Evolutionary conservation across 352 stramenopile species (phyloP).

Genomic region (Blastocystis sp.): DNA sequence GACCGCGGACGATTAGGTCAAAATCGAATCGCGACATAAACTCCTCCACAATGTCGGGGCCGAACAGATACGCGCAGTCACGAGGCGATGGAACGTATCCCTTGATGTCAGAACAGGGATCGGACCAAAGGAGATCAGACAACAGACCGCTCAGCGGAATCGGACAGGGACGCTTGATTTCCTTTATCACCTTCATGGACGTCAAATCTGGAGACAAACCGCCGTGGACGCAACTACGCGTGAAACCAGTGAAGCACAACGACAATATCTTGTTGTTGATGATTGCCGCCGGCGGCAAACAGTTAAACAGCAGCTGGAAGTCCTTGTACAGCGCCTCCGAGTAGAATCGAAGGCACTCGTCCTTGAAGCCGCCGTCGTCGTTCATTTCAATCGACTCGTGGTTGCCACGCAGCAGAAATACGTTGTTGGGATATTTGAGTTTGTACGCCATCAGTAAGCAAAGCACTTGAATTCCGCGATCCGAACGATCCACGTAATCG

Average conservation of each 20-base stretch:
- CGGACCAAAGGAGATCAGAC: constrained; percentile 96
- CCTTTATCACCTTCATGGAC: constrained; percentile 83
- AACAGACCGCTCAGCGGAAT: constrained; percentile 89
- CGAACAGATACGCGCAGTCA: constrained; percentile 97
- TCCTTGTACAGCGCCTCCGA: constrained; percentile 85
- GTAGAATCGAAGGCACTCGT: constrained; percentile 90
- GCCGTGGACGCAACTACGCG: constrained; percentile 90
- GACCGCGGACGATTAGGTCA: constrained; percentile 95
- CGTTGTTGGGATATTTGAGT: constrained; percentile 95
- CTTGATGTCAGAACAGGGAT: constrained; percentile 97
- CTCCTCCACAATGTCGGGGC: constrained; percentile 93
- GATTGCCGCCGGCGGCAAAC: constrained; percentile 92
- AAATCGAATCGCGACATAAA: constrained; percentile 95
- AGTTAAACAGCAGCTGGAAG: constrained; percentile 86
- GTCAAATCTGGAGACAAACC: constrained; percentile 92
- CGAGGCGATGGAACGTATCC: constrained; percentile 97
- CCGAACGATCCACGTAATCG: constrained; percentile 90
- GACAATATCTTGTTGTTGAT: constrained; percentile 91
- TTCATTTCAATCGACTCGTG: constrained; percentile 97
- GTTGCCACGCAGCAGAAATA: constrained; percentile 97
- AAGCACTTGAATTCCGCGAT: constrained; percentile 95
- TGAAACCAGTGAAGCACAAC: background rate
- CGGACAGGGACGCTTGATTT: constrained; percentile 78
- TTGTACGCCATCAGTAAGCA: constrained; percentile 94
- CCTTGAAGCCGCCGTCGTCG: constrained; percentile 98